Percentiles rank a stretch among this genome's conserved stretches.
phyloP scores from a whole-genome alignment of 345 rosid species.

The Adansonia digitata region DNA sequence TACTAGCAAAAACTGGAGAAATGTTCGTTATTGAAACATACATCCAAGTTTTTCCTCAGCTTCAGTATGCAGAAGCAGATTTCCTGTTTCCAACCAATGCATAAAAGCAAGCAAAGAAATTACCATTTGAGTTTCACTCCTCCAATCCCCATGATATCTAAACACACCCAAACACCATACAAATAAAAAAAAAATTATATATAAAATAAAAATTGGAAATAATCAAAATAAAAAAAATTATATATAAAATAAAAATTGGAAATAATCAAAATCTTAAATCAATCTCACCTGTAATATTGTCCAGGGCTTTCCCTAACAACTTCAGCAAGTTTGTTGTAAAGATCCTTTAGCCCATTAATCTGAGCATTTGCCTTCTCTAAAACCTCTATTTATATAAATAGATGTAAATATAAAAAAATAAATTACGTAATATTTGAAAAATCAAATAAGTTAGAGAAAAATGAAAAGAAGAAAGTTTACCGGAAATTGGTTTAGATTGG shows the following conservation, averaged over 20 bases:
- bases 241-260: background rate
- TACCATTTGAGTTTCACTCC: conserved; percentile 80
- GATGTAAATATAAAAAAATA: background rate
- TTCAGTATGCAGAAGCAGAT: conserved; percentile 65
- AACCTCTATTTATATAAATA: conserved; percentile 43
- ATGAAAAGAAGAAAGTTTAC: conserved; percentile 27
- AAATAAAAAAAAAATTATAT: background rate
- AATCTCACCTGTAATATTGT: conserved; percentile 67
- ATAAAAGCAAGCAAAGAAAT: conserved; percentile 80
- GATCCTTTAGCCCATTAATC: conserved; percentile 49
- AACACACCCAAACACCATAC: conserved; percentile 12
- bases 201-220: background rate
- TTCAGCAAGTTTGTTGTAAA: conserved; percentile 51
- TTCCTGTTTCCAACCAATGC: conserved; percentile 89
- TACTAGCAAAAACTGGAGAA: background rate
- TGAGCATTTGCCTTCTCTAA: conserved; percentile 60
- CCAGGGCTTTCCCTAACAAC: conserved; percentile 57
- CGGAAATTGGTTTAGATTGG: conserved; percentile 78
- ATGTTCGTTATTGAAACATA: conserved; percentile 31
- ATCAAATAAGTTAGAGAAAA: background rate
- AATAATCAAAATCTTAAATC: background rate
- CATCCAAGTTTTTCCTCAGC: conserved; percentile 78
- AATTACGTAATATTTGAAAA: background rate
- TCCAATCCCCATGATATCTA: conserved; percentile 98
- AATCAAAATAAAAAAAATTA: background rate